phyloP scores from a whole-genome alignment of 257 asterid species.

The Haberlea rhodopensis region DNA sequence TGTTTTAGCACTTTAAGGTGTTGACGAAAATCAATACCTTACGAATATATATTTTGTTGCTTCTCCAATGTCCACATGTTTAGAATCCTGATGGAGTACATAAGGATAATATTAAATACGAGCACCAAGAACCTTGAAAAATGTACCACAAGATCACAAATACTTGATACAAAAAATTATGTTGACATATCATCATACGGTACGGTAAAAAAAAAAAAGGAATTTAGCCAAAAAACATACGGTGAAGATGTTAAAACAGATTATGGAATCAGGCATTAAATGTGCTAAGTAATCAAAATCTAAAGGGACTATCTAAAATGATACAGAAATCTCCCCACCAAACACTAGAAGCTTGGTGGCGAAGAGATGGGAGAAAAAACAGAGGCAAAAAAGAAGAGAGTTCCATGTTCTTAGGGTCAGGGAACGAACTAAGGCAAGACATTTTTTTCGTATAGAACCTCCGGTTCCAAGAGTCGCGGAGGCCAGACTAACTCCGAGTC shows the following conservation, averaged over 20 bases:
- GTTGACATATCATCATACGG: no score
- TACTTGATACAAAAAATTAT: no score
- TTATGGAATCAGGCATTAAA: background rate
- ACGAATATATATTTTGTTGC: conserved; percentile 51
- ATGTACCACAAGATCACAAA: background rate
- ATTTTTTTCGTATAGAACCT: background rate
- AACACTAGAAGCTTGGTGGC: background rate
- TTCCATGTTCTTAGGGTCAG: background rate
- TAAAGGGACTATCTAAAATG: background rate
- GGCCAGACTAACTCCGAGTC: background rate
- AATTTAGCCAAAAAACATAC: no score
- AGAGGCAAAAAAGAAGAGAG: background rate
- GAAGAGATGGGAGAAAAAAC: background rate
- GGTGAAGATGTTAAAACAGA: no score
- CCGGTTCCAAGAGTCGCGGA: background rate
- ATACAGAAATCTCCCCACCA: background rate
- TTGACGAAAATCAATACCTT: conserved; percentile 49
- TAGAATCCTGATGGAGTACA: conserved; percentile 32
- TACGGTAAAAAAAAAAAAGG: no score
- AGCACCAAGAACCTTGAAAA: background rate
- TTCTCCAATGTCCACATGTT: conserved; percentile 37
- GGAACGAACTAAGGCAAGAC: background rate
- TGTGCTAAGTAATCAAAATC: background rate
- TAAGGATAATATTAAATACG: background rate
- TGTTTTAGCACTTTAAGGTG: conserved; percentile 7